Evolutionary conservation across 495 filamentous ascomycete genomes (phyloP).

Genomic region (Neurospora terricola): DNA sequence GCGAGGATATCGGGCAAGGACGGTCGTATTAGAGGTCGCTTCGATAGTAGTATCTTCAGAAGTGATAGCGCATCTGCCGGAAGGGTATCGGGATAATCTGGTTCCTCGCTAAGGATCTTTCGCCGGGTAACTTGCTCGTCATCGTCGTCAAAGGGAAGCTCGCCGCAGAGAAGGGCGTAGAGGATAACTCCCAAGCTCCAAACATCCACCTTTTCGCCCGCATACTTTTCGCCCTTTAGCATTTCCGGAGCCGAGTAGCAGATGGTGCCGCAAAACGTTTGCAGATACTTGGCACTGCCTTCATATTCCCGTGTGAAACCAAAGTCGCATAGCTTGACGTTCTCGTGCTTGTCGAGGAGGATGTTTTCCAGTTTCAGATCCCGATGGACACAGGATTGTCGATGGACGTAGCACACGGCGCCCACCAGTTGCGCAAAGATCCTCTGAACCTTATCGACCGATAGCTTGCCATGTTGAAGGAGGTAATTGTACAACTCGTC

Average conservation of each 20-base stretch:
- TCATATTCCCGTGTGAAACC: slow-evolving; percentile 97
- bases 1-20: slow-evolving; percentile 77
- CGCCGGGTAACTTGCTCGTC: slow-evolving; percentile 75
- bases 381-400: slow-evolving; percentile 90
- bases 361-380: slow-evolving; percentile 98
- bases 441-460: slow-evolving; percentile 82
- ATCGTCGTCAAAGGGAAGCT: slow-evolving; percentile 94
- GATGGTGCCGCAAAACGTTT: slow-evolving; percentile 95
- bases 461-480: slow-evolving; percentile 70
- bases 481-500: slow-evolving; percentile 97
- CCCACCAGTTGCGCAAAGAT: slow-evolving; percentile 95
- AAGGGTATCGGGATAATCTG: slow-evolving; percentile 71
- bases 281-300: slow-evolving; percentile 85
- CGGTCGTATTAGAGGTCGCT: slow-evolving; percentile 77
- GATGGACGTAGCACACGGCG: slow-evolving; percentile 91
- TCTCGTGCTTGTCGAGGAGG: slow-evolving; percentile 89
- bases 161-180: slow-evolving; percentile 83
- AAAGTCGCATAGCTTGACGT: slow-evolving; percentile 98
- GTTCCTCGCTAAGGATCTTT: slow-evolving; percentile 75
- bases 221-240: slow-evolving; percentile 97
- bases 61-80: slow-evolving; percentile 67
- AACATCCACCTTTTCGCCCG: slow-evolving; percentile 93
- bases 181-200: slow-evolving; percentile 97
- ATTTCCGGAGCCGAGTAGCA: slow-evolving; percentile 98
- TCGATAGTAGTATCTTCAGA: slow-evolving; percentile 69